Conservation (phyloP, 805 yeast genomes). For the Isabelozyma gotoi region DNA sequence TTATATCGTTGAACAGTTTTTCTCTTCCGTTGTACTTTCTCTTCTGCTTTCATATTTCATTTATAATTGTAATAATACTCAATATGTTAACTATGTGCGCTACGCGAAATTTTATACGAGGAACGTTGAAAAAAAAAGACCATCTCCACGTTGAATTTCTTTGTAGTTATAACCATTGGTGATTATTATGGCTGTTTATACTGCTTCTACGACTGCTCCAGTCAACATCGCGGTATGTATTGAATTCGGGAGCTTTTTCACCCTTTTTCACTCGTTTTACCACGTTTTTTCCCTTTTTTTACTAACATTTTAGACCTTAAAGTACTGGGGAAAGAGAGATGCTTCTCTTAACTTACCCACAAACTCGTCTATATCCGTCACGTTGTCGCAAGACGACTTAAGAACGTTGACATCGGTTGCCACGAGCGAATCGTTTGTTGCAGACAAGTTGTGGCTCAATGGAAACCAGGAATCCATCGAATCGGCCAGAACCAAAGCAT, state of each 20-base stretch:
- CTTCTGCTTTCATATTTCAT: background rate
- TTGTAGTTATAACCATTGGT: no score
- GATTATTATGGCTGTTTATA: constrained; percentile 48
- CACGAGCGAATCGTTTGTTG: constrained; percentile 52
- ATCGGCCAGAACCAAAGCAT: constrained; percentile 63
- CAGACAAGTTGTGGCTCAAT: constrained; percentile 81
- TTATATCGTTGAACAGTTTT: background rate
- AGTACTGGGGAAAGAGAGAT: constrained; percentile 99
- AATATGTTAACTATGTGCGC: background rate
- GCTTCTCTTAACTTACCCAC: constrained; percentile 87
- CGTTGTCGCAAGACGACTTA: constrained; percentile 86
- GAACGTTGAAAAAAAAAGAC: background rate
- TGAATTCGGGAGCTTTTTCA: no score
- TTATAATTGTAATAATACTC: background rate
- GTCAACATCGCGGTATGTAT: constrained; percentile 92
- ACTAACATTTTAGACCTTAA: constrained; percentile 59
- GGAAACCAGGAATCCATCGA: constrained; percentile 76
- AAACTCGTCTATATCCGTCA: constrained; percentile 92
- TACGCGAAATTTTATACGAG: background rate
- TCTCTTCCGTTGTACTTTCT: background rate
- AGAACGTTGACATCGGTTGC: constrained; percentile 91
- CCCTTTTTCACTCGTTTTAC: no score
- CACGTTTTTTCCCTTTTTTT: no score
- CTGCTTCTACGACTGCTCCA: constrained; percentile 91
- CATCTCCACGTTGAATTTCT: background rate